These are phyloP conservation scores for Trichocladium antarcticum DNA, from an alignment of 495 filamentous ascomycete species.

Conservation along the genomic window DNA sequence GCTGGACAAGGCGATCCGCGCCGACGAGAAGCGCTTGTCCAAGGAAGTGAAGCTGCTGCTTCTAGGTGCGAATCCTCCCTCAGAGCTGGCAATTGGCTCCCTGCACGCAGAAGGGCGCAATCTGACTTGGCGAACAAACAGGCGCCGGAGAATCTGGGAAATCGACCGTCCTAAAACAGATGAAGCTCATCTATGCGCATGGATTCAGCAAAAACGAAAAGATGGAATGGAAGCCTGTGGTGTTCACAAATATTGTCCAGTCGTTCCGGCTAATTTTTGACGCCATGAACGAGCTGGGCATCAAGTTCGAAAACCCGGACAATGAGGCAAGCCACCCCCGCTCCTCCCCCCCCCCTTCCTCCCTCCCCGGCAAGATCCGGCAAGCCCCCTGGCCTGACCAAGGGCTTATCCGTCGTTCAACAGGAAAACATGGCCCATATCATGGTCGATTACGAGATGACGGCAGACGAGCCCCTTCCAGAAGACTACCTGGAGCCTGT, in stretches of 20 bases:
- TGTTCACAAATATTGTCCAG: constrained; percentile 84
- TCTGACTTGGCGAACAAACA: constrained; percentile 26
- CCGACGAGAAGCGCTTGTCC: constrained; percentile 69
- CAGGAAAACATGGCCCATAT: constrained; percentile 46
- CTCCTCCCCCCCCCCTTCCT: too few species aligned
- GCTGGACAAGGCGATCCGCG: constrained; percentile 65
- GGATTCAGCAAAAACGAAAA: constrained; percentile 88
- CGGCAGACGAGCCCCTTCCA: constrained; percentile 61
- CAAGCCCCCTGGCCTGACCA: too few species aligned
- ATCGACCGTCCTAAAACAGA: constrained; percentile 97
- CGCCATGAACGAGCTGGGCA: constrained; percentile 78
- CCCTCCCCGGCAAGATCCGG: too few species aligned
- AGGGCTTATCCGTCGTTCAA: constrained; percentile 9
- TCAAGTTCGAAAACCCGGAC: constrained; percentile 62
- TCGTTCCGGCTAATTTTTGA: constrained; percentile 84
- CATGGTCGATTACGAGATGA: constrained; percentile 61
- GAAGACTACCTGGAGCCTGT: constrained; percentile 62
- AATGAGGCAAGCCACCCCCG: constrained; percentile 63
- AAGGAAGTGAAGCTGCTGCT: constrained; percentile 77
- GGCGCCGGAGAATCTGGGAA: constrained; percentile 97
- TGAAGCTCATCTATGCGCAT: constrained; percentile 93
- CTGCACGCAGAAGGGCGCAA: neutral
- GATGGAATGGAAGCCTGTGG: constrained; percentile 84
- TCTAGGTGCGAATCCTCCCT: constrained; percentile 56
- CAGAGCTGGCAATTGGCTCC: too few species aligned